Conservation (phyloP, 108 stramenopile species). For the Fistulifera pelliculosa region DNA sequence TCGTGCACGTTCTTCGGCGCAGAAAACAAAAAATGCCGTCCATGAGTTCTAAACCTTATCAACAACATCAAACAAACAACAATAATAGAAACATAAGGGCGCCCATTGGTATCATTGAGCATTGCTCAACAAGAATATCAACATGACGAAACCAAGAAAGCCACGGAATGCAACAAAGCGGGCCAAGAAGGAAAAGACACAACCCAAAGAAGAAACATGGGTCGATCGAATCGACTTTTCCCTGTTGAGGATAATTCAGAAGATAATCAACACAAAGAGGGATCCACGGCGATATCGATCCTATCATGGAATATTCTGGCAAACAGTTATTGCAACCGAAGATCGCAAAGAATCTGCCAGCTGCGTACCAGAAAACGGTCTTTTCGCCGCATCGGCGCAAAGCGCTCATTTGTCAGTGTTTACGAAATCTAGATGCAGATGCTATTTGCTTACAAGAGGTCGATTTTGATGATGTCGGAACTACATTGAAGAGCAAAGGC, state of each 20-base stretch:
- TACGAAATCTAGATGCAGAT: slow-evolving; percentile 20
- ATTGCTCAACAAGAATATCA: too few species aligned
- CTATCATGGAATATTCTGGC: slow-evolving; percentile 65
- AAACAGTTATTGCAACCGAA: slow-evolving; percentile 52
- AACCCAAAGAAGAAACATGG: slow-evolving; percentile 8
- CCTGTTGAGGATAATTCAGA: background rate
- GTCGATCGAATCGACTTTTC: slow-evolving; percentile 5
- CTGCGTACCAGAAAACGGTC: slow-evolving; percentile 36
- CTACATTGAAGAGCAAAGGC: slow-evolving; percentile 28
- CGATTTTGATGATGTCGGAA: slow-evolving; percentile 20
- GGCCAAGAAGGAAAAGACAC: slow-evolving; percentile 2
- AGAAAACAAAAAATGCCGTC: too few species aligned
- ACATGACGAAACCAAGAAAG: background rate
- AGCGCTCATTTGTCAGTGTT: slow-evolving; percentile 19
- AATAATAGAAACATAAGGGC: too few species aligned
- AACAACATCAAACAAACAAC: too few species aligned
- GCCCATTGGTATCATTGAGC: too few species aligned
- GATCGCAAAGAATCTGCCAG: slow-evolving; percentile 61
- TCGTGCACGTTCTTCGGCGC: too few species aligned
- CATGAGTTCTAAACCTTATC: too few species aligned
- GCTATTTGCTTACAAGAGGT: slow-evolving; percentile 73
- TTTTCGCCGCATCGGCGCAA: slow-evolving; percentile 41
- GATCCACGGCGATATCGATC: slow-evolving; percentile 1
- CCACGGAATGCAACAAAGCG: slow-evolving; percentile 4
- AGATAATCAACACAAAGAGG: background rate